These are phyloP conservation scores for Tephrocybe sp. DNA, from an alignment of 768 basidiomycete species.

Conservation along the genomic window DNA sequence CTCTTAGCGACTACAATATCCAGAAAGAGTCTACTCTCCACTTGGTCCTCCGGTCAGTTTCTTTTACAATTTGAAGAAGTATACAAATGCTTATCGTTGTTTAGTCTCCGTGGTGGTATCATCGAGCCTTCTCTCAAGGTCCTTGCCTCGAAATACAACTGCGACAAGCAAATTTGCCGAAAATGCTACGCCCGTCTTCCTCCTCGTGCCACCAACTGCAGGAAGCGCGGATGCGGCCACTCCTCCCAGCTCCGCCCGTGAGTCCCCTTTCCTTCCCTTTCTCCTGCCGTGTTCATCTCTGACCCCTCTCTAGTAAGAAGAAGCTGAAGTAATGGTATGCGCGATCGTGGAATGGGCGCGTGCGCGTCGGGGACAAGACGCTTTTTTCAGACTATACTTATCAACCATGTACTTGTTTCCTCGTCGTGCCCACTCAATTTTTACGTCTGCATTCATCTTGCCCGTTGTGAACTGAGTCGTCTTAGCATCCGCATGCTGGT, in stretches of 20 bases:
- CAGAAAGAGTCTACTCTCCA: conserved; percentile 98
- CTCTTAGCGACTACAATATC: conserved; percentile 95
- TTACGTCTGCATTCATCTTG: too few relatives aligned
- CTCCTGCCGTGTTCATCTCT: background rate
- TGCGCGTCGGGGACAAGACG: conserved; percentile 1
- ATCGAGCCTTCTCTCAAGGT: conserved; percentile 99
- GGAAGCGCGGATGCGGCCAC: conserved; percentile 91
- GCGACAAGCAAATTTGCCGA: conserved; percentile 99
- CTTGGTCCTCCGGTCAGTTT: conserved; percentile 87
- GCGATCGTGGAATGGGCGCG: background rate
- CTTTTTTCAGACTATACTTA: background rate
- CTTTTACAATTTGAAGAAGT: background rate
- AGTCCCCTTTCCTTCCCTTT: conserved; percentile 28
- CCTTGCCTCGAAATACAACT: conserved; percentile 96
- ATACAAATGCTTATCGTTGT: background rate
- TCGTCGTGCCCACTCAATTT: background rate
- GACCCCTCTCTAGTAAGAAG: conserved; percentile 13
- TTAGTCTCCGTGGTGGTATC: conserved; percentile 95
- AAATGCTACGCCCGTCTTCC: conserved; percentile 99
- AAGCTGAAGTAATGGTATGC: conserved; percentile 20
- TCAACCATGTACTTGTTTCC: conserved; percentile 5
- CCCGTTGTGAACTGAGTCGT: too few relatives aligned
- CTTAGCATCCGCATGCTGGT: too few relatives aligned
- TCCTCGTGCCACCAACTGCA: conserved; percentile 99
- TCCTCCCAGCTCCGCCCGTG: conserved; percentile 90